Percentiles rank a stretch among this genome's conserved stretches.
phyloP scores from a whole-genome alignment of 164 flowering plant species.

The Vitis labrusca region DNA sequence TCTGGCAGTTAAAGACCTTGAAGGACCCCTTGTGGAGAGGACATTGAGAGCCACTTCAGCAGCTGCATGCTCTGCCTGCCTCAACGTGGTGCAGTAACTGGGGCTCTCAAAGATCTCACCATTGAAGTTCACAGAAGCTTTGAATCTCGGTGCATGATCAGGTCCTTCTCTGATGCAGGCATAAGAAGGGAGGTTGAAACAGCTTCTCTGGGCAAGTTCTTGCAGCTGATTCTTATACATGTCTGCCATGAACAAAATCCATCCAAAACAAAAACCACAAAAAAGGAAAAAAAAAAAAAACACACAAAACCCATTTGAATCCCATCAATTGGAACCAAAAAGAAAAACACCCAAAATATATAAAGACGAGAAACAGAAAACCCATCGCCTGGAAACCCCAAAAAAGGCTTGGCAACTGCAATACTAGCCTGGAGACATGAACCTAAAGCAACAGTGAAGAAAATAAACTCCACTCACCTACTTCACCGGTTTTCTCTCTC shows the following conservation, averaged over 20 bases:
- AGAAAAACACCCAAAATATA: not conserved
- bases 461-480: slow-evolving; percentile 11
- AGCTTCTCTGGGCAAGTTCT: slow-evolving; percentile 89
- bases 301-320: no score
- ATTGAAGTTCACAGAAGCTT: slow-evolving; percentile 80
- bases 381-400: no score
- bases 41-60: slow-evolving; percentile 81
- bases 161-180: slow-evolving; percentile 78
- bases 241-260: slow-evolving; percentile 8
- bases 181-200: slow-evolving; percentile 79
- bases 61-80: slow-evolving; percentile 90
- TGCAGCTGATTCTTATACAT: slow-evolving; percentile 93
- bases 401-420: no score
- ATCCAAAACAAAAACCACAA: slow-evolving; percentile 11
- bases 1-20: slow-evolving; percentile 68
- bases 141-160: slow-evolving; percentile 89
- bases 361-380: not conserved
- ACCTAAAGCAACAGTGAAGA: not conserved
- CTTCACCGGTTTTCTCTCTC: slow-evolving; percentile 14
- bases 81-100: slow-evolving; percentile 61
- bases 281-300: not conserved
- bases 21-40: slow-evolving; percentile 62
- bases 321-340: no score
- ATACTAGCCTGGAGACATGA: no score
- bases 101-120: slow-evolving; percentile 80